Percentiles rank a stretch among this genome's conserved stretches.
These are phyloP conservation scores for Plasmodium sp. DNA, from an alignment of 169 alveolate genomes.

Conservation along the genomic window DNA sequence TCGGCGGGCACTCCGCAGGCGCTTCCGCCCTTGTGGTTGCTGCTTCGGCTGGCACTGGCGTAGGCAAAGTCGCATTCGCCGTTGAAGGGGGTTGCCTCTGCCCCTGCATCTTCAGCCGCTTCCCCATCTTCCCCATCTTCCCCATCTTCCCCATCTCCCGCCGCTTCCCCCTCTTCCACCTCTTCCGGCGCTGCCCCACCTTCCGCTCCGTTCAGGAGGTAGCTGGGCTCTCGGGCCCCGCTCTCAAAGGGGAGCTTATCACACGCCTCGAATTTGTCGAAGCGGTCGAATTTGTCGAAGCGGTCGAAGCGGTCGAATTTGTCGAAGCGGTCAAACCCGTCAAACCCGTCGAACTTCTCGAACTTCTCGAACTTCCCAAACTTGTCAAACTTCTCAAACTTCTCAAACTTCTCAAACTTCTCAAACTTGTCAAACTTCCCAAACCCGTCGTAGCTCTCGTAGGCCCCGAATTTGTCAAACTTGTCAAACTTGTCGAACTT, in stretches of 20 bases:
- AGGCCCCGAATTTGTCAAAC: not conserved
- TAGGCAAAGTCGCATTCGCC: conserved; percentile 19
- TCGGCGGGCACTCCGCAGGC: not conserved
- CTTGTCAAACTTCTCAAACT: no score
- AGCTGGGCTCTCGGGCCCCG: not conserved
- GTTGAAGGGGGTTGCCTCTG: not conserved
- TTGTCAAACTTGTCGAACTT: not conserved
- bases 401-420: no score
- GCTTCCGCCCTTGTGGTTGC: not conserved
- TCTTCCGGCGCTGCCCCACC: not conserved
- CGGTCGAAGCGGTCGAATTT: no score
- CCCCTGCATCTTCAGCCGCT: not conserved
- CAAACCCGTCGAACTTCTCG: no score
- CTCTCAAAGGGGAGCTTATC: conserved; percentile 24
- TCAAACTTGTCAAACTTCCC: not conserved
- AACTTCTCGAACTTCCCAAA: no score
- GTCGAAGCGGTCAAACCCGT: no score
- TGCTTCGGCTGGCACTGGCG: not conserved
- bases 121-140: not conserved
- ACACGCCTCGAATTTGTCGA: not conserved
- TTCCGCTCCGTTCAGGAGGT: not conserved
- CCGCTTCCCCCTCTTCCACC: no score
- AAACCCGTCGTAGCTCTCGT: no score
- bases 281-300: no score
- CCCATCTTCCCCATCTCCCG: not conserved